Evolutionary conservation across 495 filamentous ascomycete genomes (phyloP).

Genomic region (Trichocladium uniseriatum): DNA sequence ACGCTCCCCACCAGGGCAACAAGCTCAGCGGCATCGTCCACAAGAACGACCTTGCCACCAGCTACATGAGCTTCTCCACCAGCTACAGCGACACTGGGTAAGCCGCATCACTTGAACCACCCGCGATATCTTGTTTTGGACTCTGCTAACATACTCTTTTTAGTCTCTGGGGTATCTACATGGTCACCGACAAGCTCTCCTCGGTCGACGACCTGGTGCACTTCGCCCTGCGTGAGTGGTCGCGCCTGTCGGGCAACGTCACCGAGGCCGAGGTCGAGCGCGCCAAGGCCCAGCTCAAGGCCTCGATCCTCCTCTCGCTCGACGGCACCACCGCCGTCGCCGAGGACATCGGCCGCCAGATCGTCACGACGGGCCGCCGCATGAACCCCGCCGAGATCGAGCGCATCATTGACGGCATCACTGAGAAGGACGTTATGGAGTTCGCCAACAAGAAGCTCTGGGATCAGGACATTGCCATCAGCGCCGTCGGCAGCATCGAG

Average conservation of each 20-base stretch:
- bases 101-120: slow-evolving; percentile 17
- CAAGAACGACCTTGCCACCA: slow-evolving; percentile 90
- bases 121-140: neutral
- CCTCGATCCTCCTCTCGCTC: slow-evolving; percentile 89
- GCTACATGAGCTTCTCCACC: slow-evolving; percentile 99
- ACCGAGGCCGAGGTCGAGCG: slow-evolving; percentile 88
- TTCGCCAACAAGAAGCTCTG: slow-evolving; percentile 87
- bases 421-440: slow-evolving; percentile 93
- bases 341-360: slow-evolving; percentile 96
- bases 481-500: slow-evolving; percentile 86
- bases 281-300: slow-evolving; percentile 98
- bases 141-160: slow-evolving; percentile 12
- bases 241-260: slow-evolving; percentile 78
- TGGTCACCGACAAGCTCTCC: slow-evolving; percentile 82
- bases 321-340: slow-evolving; percentile 95
- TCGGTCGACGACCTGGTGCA: slow-evolving; percentile 89
- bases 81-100: slow-evolving; percentile 99
- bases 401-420: slow-evolving; percentile 73
- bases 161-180: slow-evolving; percentile 99
- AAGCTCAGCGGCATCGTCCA: slow-evolving; percentile 90
- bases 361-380: slow-evolving; percentile 90
- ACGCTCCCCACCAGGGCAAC: slow-evolving; percentile 90
- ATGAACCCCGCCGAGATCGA: slow-evolving; percentile 91
- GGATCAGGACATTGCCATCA: slow-evolving; percentile 94
- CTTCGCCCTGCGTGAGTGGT: slow-evolving; percentile 98